Conservation (phyloP, 2,329 filamentous ascomycete genomes). For the Sarocladiaceae sp. region DNA sequence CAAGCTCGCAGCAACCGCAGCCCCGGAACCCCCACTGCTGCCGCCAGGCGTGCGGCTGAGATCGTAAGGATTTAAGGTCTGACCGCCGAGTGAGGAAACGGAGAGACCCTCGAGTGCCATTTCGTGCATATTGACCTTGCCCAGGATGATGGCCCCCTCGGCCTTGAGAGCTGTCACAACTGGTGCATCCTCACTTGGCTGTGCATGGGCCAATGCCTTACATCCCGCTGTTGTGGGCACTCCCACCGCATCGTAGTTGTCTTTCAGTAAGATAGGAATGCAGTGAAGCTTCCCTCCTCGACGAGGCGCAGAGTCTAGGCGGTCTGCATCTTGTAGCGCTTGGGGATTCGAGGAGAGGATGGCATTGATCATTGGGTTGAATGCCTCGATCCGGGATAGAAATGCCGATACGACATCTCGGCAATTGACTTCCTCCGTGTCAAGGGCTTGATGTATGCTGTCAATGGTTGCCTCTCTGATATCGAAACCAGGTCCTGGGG, state of each 20-base stretch:
- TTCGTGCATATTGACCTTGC: constrained; percentile 11
- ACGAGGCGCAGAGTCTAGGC: background rate
- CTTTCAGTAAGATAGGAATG: constrained; percentile 11
- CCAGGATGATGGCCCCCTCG: constrained; percentile 10
- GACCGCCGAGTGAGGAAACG: constrained; percentile 8
- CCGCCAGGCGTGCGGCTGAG: constrained; percentile 7
- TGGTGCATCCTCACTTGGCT: constrained; percentile 8
- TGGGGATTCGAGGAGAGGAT: constrained; percentile 7
- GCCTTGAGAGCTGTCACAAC: constrained; percentile 8
- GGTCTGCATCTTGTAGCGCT: constrained; percentile 8
- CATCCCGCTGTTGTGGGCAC: constrained; percentile 9
- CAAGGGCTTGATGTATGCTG: constrained; percentile 8
- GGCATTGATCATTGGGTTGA: constrained; percentile 9
- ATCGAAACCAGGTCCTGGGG: constrained; percentile 1
- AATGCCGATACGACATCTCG: constrained; percentile 10
- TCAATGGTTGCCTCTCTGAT: constrained; percentile 9
- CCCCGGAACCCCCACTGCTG: constrained; percentile 10
- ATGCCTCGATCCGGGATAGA: constrained; percentile 9
- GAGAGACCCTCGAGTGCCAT: constrained; percentile 10
- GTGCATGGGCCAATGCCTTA: constrained; percentile 3
- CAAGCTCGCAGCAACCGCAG: constrained; percentile 10
- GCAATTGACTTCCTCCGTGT: constrained; percentile 3
- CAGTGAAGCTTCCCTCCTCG: constrained; percentile 5
- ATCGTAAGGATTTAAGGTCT: constrained; percentile 11
- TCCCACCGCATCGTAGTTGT: constrained; percentile 9